Base-by-base conservation (phyloP, 1,284 basidiomycete species). In the Microbotryum scabiosae region DNA sequence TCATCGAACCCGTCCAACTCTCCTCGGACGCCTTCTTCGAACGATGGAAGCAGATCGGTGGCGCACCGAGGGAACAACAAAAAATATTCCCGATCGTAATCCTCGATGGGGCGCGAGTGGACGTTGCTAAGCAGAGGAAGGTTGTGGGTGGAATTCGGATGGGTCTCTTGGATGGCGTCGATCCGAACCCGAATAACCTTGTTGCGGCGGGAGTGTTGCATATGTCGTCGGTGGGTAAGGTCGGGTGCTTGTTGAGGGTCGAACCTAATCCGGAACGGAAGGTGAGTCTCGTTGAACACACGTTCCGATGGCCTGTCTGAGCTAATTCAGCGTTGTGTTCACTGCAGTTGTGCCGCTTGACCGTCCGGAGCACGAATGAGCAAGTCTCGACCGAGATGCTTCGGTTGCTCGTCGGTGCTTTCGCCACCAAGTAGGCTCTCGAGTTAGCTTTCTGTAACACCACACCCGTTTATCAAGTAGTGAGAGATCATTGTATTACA, bases 251-350 rank as follows among this genome's bases (percentile, higher is more conserved):
- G 68, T 77, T 97, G 69, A 82, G 96, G 58, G 74, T 97, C 51
- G 96, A 99, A 76, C 96, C 96, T 1, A 98, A 97, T 77, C 82
- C 83, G 59, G 90, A 93, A 63, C 93, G 92, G 20, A 94, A 94
- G 82, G 90, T 89, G 72, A 61, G 80, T 69, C 20, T 1, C n/a
- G 26, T 14, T 1, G 32, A 16, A 14, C 30, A 12, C 12, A 21
- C 30, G 43, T 18, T 44, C 30, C 10, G 14, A 41, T 23, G 25
- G 16, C 26, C 20, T 53, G 46, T 36, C 55, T 54, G 52, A 52
- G 56, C 30, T 55, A 46, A 60, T 12, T 45, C 25, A 41, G 8
- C 57, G 36, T 68, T 49, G 32, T 25, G 2, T 44, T 3, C 48
- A 60, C 57, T 66, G 50, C 67, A 93, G 90, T 79, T 97, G 52